Evolutionary conservation across 345 rosid species (phyloP), one percentile per base, ranked within the genome.

Genomic region (Schrenkiella parvula): DNA sequence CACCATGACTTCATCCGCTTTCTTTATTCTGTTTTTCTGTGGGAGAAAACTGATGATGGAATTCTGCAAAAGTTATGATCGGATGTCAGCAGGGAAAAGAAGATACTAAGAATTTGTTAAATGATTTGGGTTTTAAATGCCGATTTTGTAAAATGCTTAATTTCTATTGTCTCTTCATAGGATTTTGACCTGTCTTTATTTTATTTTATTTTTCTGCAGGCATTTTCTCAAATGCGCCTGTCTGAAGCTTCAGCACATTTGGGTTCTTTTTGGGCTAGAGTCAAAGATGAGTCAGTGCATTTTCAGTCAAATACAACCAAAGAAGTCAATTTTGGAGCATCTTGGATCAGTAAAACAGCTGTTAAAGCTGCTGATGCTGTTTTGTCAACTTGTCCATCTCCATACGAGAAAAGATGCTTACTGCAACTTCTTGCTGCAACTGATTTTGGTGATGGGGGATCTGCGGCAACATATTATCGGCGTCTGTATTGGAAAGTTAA

Each of bases 201-300:
- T 35, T 71, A 52, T 41, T 17, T 7, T 35, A 66, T 1, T 53
- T 69, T 64, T 68, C 26, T 72, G 58, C 79, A 95, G 99, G 99
- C 99, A 76, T 95, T 91, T 83, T 87, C 89, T 48, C 99, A 95
- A 78, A 89, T 89, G 96, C 96, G 97, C 60, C 85, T 95, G 10
- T 84, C 97, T 58, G 99, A 95, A 84, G 96, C 99, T 78, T 84
- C 96, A 71, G 99, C 97, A 55, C 99, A 95, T 85, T 74, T 95
- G 55, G 96, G 97, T 80, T 95, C 99, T 67, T 95, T 89, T 73
- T 86, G 93, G 74, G 84, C 83, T 62, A 85, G 97, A 83, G 83
- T 91, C 69, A 95, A 86, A 88, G 97, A 91, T 22, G 97, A 95
- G 72, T 79, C 84, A 34, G 66, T 79, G 29, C 75, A 75, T 74